phyloP scores from a whole-genome alignment of 257 asterid species.

The Plantago major region DNA sequence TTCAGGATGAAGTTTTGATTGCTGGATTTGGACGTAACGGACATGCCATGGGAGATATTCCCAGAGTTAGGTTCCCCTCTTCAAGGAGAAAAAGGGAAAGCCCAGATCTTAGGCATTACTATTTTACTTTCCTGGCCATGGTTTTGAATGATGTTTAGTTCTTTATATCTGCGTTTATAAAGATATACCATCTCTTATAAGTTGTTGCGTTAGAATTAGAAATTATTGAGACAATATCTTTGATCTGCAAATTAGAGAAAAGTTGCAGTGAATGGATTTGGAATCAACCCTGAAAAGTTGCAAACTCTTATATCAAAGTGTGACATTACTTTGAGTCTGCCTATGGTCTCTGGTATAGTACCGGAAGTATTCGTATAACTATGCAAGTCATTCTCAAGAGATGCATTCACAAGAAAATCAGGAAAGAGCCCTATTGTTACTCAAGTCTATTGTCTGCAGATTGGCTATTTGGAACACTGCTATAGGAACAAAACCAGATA shows the following conservation, averaged over 20 bases:
- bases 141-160: constrained; percentile 2
- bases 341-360: constrained; percentile 42
- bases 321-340: constrained; percentile 36
- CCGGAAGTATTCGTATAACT: constrained; percentile 41
- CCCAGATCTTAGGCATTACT: constrained; percentile 55
- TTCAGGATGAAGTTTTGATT: constrained; percentile 75
- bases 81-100: constrained; percentile 70
- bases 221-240: no score
- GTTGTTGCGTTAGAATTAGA: no score
- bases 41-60: constrained; percentile 85
- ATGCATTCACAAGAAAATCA: constrained; percentile 39
- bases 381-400: constrained; percentile 37
- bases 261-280: constrained; percentile 39
- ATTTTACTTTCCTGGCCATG: not conserved
- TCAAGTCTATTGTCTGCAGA: constrained; percentile 35
- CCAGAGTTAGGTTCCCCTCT: constrained; percentile 72
- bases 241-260: no score
- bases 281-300: constrained; percentile 45
- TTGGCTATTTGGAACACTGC: constrained; percentile 39
- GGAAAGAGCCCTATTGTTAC: constrained; percentile 41
- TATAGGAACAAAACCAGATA: constrained; percentile 39
- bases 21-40: constrained; percentile 90
- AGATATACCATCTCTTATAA: no score
- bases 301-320: constrained; percentile 33
- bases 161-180: no score